These are phyloP conservation scores for Fusarium metavorans DNA, from an alignment of 2,329 filamentous ascomycete genomes.

Conservation along the genomic window DNA sequence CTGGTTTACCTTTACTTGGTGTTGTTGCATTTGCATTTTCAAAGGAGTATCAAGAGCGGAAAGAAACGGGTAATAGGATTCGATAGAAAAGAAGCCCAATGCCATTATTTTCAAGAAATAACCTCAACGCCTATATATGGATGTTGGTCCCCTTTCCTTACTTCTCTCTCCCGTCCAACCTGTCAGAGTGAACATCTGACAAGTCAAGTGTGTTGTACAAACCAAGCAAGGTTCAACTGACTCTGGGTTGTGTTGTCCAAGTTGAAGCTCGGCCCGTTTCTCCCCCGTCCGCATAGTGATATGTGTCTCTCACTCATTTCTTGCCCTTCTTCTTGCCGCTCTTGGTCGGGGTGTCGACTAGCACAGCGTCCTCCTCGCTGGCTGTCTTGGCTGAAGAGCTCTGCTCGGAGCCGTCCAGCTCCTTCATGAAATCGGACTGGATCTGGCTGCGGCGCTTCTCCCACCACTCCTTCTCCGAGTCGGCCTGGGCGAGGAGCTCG, in stretches of 20 bases:
- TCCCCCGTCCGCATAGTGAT: neutral
- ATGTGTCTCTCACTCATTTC: slow-evolving; percentile 39
- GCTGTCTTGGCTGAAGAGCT: slow-evolving; percentile 54
- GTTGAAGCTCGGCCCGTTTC: neutral
- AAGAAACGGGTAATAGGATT: slow-evolving; percentile 12
- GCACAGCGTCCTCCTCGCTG: slow-evolving; percentile 67
- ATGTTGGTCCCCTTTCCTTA: slow-evolving; percentile 6
- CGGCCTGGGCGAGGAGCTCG: slow-evolving; percentile 78
- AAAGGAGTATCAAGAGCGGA: slow-evolving; percentile 29
- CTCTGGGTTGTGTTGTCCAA: slow-evolving; percentile 7
- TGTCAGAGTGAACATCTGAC: slow-evolving; percentile 4
- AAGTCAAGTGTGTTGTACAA: slow-evolving; percentile 22
- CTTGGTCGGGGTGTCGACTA: slow-evolving; percentile 76
- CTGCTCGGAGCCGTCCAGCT: slow-evolving; percentile 76
- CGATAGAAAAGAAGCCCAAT: slow-evolving; percentile 37
- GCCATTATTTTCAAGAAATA: slow-evolving; percentile 33
- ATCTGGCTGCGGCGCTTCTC: slow-evolving; percentile 82
- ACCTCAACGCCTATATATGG: slow-evolving; percentile 26
- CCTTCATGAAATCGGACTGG: slow-evolving; percentile 83
- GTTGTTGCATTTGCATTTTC: slow-evolving; percentile 38
- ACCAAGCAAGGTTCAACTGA: neutral
- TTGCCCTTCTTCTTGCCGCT: slow-evolving; percentile 72
- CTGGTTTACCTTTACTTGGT: slow-evolving; percentile 20
- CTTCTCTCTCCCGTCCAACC: neutral
- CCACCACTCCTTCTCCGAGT: slow-evolving; percentile 91